These are phyloP conservation scores for Acanthamoeba lenticulata DNA, from an alignment of 208 protist genomes.

Conservation along the genomic window DNA sequence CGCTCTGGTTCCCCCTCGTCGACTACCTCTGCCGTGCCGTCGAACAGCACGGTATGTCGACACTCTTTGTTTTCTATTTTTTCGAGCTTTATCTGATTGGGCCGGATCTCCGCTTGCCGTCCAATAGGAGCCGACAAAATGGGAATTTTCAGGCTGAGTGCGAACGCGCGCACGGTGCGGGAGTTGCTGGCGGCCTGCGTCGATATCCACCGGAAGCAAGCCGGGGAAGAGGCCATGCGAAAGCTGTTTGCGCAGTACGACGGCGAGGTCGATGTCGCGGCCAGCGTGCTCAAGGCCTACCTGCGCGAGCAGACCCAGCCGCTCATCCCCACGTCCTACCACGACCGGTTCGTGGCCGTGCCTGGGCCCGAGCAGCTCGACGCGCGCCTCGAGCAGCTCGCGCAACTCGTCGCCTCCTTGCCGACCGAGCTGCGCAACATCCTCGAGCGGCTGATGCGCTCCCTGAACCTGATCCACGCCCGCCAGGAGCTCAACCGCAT, in stretches of 20 bases:
- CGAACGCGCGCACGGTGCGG: neutral
- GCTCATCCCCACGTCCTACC: neutral
- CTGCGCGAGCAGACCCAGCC: constrained; percentile 20
- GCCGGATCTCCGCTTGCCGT: neutral
- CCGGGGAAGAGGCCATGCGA: neutral
- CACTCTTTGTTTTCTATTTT: neutral
- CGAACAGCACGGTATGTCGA: constrained; percentile 1
- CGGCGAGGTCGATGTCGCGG: constrained; percentile 6
- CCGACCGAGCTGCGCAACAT: neutral
- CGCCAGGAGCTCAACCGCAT: neutral
- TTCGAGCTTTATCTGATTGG: neutral
- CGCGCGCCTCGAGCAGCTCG: neutral
- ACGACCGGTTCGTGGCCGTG: neutral
- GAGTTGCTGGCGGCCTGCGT: neutral
- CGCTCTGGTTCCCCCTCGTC: neutral
- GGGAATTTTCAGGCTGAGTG: constrained; percentile 33
- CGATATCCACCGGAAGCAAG: neutral
- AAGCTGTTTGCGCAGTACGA: neutral
- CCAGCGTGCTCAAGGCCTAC: constrained; percentile 37
- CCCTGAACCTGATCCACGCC: neutral
- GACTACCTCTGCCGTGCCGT: constrained; percentile 10
- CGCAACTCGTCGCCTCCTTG: neutral
- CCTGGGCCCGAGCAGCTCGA: neutral
- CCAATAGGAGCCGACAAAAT: neutral
- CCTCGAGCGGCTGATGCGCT: neutral